Conservation (phyloP, 2,329 filamentous ascomycete species). For the Microdochium bolleyi region DNA sequence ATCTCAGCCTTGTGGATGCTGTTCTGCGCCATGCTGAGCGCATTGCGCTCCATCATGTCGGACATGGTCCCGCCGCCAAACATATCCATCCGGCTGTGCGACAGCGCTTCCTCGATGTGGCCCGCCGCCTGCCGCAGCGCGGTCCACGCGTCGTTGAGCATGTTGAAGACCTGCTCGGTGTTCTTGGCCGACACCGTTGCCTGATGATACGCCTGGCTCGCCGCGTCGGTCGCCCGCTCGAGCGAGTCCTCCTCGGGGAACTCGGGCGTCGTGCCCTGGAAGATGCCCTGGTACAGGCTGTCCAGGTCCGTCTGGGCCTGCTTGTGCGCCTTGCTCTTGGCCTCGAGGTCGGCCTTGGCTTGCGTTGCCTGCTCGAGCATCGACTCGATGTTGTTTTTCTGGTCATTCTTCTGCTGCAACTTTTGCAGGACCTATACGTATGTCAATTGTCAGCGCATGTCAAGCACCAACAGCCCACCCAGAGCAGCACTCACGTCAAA, state of each 20-base stretch:
- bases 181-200: conserved; percentile 24
- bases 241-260: conserved; percentile 44
- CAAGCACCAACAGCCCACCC: too few relatives aligned
- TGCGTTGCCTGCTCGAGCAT: conserved; percentile 31
- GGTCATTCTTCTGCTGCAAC: conserved; percentile 34
- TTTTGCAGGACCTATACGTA: conserved; percentile 33
- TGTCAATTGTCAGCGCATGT: too few relatives aligned
- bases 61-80: conserved; percentile 35
- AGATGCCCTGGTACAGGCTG: conserved; percentile 43
- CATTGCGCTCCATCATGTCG: conserved; percentile 46
- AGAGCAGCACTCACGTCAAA: conserved; percentile 18
- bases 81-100: conserved; percentile 31
- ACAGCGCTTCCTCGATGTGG: conserved; percentile 16
- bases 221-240: conserved; percentile 27
- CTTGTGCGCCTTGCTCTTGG: conserved; percentile 23
- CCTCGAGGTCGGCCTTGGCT: conserved; percentile 26
- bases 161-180: conserved; percentile 29
- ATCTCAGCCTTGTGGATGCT: conserved; percentile 29
- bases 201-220: conserved; percentile 27
- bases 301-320: conserved; percentile 39
- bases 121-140: neutral
- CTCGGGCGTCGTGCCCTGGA: conserved; percentile 41
- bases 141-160: conserved; percentile 25
- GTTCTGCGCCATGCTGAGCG: conserved; percentile 38
- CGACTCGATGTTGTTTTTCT: conserved; percentile 27